phyloP scores from a whole-genome alignment of 805 yeast genomes.

The Wickerhamiella australiensis region DNA sequence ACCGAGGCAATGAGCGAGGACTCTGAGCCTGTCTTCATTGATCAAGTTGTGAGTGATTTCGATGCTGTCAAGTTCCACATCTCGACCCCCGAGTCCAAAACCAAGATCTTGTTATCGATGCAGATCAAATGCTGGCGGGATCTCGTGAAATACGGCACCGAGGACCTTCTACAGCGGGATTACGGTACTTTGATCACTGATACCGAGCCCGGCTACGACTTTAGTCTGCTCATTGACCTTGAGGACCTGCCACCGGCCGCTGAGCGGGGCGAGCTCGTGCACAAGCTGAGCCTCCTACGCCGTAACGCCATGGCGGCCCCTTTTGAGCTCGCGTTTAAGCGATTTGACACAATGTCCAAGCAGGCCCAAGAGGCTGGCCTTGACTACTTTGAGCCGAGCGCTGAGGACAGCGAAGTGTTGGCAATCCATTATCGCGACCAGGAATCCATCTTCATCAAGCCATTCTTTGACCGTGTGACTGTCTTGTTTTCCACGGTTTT shows the following conservation, averaged over 20 bases:
- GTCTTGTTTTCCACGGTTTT: constrained; percentile 89
- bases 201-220: constrained; percentile 72
- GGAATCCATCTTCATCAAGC: constrained; percentile 80
- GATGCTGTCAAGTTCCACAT: constrained; percentile 92
- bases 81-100: constrained; percentile 71
- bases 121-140: constrained; percentile 70
- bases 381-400: constrained; percentile 33
- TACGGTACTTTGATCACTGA: constrained; percentile 38
- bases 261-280: constrained; percentile 43
- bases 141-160: constrained; percentile 48
- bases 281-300: constrained; percentile 61
- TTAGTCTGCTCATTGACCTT: constrained; percentile 59
- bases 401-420: constrained; percentile 44
- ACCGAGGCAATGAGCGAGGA: constrained; percentile 51
- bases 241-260: constrained; percentile 33
- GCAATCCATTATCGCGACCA: constrained; percentile 80
- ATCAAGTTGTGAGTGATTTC: constrained; percentile 85
- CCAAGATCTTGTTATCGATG: constrained; percentile 52
- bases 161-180: constrained; percentile 35
- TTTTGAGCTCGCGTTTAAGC: constrained; percentile 69
- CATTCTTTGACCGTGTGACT: constrained; percentile 91
- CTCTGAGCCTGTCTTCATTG: constrained; percentile 41
- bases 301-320: constrained; percentile 88
- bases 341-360: constrained; percentile 57
- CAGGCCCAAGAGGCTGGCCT: constrained; percentile 30